Evolutionary conservation across 768 basidiomycete species (phyloP).

Genomic region (Melanogaster broomeanus): DNA sequence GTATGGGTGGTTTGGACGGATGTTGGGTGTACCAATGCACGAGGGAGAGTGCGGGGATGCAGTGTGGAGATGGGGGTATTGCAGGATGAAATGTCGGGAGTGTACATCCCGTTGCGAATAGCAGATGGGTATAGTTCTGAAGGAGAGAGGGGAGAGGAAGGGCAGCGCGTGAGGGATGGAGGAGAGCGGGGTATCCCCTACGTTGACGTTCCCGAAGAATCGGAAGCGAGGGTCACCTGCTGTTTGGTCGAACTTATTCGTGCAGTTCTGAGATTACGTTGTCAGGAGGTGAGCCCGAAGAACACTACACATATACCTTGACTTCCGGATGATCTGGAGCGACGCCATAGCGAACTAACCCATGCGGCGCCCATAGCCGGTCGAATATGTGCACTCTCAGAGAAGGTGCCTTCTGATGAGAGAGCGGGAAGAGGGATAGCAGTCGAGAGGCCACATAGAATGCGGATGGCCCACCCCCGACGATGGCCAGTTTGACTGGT

Average conservation of each 20-base stretch:
- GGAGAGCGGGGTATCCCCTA: constrained; percentile 38
- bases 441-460: constrained; percentile 92
- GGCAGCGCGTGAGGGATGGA: constrained; percentile 53
- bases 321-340: constrained; percentile 99
- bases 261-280: constrained; percentile 75
- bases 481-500: constrained; percentile 75
- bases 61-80: constrained; percentile 49
- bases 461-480: constrained; percentile 95
- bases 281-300: constrained; percentile 9
- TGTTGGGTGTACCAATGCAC: constrained; percentile 98
- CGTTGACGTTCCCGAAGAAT: constrained; percentile 90
- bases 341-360: constrained; percentile 93
- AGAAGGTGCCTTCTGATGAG: constrained; percentile 31
- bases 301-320: constrained; percentile 52
- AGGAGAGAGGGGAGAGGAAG: constrained; percentile 65
- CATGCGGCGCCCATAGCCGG: constrained; percentile 91
- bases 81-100: constrained; percentile 59
- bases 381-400: constrained; percentile 87
- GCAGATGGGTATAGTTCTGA: constrained; percentile 77
- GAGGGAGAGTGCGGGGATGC: constrained; percentile 74
- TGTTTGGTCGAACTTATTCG: constrained; percentile 87
- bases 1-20: constrained; percentile 63
- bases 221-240: constrained; percentile 79
- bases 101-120: constrained; percentile 87
- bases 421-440: constrained; percentile 58